A percentile compares a stretch with the other conserved stretches of the same genome.
Evolutionary conservation across 2,329 filamentous ascomycete genomes (phyloP).

Genomic region (Coniochaeta prunicola): DNA sequence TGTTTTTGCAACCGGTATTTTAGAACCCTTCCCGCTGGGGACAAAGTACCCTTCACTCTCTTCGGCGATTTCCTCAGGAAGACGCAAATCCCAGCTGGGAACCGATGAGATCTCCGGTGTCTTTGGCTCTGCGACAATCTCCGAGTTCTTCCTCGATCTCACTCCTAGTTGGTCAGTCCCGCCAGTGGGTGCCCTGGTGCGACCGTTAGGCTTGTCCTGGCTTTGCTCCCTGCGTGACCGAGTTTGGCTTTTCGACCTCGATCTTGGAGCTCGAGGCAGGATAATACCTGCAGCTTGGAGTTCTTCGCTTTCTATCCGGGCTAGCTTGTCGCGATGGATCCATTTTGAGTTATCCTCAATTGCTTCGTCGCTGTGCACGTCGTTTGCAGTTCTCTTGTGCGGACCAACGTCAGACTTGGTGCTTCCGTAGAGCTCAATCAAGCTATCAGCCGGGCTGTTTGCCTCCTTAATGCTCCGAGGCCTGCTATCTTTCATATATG

Average conservation of each 20-base stretch:
- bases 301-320: conserved; percentile 73
- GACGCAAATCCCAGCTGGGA: conserved; percentile 63
- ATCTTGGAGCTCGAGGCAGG: conserved; percentile 46
- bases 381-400: conserved; percentile 17
- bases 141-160: conserved; percentile 40
- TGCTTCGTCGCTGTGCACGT: conserved; percentile 20
- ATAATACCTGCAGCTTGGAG: conserved; percentile 71
- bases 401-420: conserved; percentile 10
- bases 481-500: conserved; percentile 19
- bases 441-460: conserved; percentile 35
- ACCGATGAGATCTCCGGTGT: conserved; percentile 28
- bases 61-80: conserved; percentile 69
- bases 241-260: conserved; percentile 36
- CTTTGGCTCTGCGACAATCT: conserved; percentile 25
- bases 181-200: conserved; percentile 23
- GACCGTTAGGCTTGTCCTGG: conserved; percentile 22
- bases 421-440: conserved; percentile 32
- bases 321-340: conserved; percentile 82
- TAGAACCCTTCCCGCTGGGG: conserved; percentile 57
- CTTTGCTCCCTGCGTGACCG: conserved; percentile 23
- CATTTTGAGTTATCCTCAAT: conserved; percentile 61
- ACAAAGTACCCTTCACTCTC: conserved; percentile 46
- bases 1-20: conserved; percentile 77
- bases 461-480: conserved; percentile 31
- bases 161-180: conserved; percentile 19